A percentile compares a stretch with the other conserved stretches of the same genome.
These are phyloP conservation scores for Lipomyces yamanashiensis DNA, from an alignment of 805 yeast genomes.

Conservation along the genomic window DNA sequence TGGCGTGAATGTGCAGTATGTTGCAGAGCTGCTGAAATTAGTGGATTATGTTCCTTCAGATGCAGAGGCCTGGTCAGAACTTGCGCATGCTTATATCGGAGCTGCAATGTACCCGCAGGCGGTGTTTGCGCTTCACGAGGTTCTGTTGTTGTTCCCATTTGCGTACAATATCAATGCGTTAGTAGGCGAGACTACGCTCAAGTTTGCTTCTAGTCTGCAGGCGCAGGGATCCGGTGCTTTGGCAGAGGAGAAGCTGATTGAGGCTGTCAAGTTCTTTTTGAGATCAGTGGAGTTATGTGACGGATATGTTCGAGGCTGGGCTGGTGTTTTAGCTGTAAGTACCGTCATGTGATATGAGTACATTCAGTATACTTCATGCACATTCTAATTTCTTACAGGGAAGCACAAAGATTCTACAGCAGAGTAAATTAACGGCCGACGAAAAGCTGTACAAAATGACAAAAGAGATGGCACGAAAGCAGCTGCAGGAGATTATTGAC, in stretches of 20 bases:
- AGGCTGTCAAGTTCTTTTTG: constrained; percentile 55
- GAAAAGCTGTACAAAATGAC: constrained; percentile 45
- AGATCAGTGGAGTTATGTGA: constrained; percentile 81
- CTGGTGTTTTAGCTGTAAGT: constrained; percentile 55
- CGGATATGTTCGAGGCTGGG: constrained; percentile 72
- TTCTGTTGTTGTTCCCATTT: constrained; percentile 66
- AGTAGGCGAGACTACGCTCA: constrained; percentile 57
- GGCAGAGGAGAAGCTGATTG: constrained; percentile 38
- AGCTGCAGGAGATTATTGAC: constrained; percentile 47
- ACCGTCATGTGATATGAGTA: neutral
- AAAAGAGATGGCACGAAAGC: constrained; percentile 46
- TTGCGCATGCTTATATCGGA: constrained; percentile 65
- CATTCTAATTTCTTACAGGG: constrained; percentile 32
- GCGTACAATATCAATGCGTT: constrained; percentile 70
- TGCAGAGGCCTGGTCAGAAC: constrained; percentile 75
- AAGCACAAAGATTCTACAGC: constrained; percentile 35
- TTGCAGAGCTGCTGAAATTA: constrained; percentile 58
- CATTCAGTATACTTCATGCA: neutral
- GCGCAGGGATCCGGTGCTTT: constrained; percentile 31
- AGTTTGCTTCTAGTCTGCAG: constrained; percentile 34
- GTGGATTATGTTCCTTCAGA: constrained; percentile 75
- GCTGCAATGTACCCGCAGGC: constrained; percentile 71
- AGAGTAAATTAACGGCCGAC: constrained; percentile 28
- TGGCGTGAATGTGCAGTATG: constrained; percentile 49
- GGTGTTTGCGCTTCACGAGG: constrained; percentile 69